These are phyloP conservation scores for Ceratobasidium sp. DNA, from an alignment of 1,284 basidiomycete genomes.

Conservation along the genomic window DNA sequence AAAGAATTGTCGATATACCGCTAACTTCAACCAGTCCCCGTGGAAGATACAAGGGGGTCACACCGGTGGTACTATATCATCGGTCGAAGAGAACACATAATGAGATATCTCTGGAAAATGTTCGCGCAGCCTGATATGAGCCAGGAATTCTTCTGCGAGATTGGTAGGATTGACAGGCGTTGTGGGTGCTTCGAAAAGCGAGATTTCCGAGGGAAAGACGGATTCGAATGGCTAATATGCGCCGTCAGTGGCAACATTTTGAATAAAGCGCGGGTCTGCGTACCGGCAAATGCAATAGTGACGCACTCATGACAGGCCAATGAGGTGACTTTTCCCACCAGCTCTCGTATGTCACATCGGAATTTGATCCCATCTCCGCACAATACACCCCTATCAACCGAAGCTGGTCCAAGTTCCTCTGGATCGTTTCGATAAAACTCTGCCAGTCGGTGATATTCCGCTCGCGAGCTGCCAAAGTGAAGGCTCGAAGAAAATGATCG, in stretches of 20 bases:
- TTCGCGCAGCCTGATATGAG: conserved; percentile 13
- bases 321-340: conserved; percentile 28
- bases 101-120: conserved; percentile 27
- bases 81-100: conserved; percentile 4
- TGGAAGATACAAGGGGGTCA: no score
- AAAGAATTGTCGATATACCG: no score
- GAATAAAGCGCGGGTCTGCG: not conserved
- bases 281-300: not conserved
- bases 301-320: not conserved
- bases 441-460: conserved; percentile 4
- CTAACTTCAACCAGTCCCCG: no score
- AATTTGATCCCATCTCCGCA: not conserved
- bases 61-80: not conserved
- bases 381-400: conserved; percentile 21
- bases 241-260: not conserved
- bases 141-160: conserved; percentile 26
- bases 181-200: not conserved
- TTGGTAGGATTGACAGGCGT: conserved; percentile 2
- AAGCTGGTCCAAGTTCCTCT: conserved; percentile 15
- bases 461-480: conserved; percentile 22
- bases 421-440: conserved; percentile 14
- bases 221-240: not conserved
- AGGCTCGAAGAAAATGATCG: conserved; percentile 30
- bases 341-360: not conserved
- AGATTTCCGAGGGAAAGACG: conserved; percentile 9